These are phyloP conservation scores for Prunus persica DNA, from an alignment of 306 rosid species.

Conservation along the genomic window DNA sequence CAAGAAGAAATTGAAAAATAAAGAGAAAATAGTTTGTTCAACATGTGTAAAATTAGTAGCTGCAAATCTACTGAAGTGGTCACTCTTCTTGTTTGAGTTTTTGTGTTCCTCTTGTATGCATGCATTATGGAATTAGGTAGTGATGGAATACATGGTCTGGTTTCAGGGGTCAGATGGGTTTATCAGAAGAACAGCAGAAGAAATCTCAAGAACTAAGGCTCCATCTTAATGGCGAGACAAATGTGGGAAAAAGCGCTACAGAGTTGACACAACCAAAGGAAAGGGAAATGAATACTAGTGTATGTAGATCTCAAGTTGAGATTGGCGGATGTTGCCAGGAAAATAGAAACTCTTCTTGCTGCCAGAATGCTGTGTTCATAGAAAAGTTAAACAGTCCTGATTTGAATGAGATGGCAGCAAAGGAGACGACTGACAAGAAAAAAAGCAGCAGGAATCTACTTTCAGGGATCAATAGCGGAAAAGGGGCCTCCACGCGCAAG, in stretches of 20 bases:
- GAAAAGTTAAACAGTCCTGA: slow-evolving; percentile 39
- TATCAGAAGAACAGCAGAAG: slow-evolving; percentile 70
- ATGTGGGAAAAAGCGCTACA: slow-evolving; percentile 32
- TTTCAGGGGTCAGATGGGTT: slow-evolving; percentile 94
- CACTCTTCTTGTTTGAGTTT: background rate
- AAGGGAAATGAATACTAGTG: slow-evolving; percentile 14
- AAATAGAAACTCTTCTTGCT: slow-evolving; percentile 50
- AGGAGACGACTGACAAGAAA: slow-evolving; percentile 36
- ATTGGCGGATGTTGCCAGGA: slow-evolving; percentile 58
- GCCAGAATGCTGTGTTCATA: slow-evolving; percentile 34
- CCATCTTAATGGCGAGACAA: slow-evolving; percentile 39
- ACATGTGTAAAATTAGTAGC: background rate
- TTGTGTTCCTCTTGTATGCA: background rate
- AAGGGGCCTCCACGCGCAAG: slow-evolving; percentile 47
- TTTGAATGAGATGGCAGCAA: slow-evolving; percentile 37
- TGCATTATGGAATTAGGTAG: background rate
- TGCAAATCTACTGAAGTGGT: background rate
- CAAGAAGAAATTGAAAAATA: background rate
- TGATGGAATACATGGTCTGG: slow-evolving; percentile 14
- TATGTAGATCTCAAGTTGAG: slow-evolving; percentile 25
- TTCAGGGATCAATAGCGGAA: slow-evolving; percentile 46
- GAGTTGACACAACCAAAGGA: slow-evolving; percentile 25
- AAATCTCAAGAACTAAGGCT: slow-evolving; percentile 55
- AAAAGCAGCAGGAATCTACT: slow-evolving; percentile 33
- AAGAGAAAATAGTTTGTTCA: background rate